Base-by-base conservation (phyloP, 495 filamentous ascomycete species). In the Eremomyces bilateralis region DNA sequence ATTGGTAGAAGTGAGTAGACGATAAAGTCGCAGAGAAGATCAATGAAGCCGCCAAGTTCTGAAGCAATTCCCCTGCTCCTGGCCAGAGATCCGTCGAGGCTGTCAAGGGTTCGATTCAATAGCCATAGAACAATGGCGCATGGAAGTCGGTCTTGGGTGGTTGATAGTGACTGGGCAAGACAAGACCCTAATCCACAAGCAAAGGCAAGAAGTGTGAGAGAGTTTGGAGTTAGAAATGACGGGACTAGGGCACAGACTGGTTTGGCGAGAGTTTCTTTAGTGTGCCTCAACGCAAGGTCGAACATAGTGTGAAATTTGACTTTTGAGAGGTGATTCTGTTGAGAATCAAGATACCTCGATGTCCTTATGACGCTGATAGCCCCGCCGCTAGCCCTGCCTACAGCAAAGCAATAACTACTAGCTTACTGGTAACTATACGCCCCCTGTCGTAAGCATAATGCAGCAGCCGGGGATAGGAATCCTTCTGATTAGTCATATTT, bases 1-100 rank as follows among this genome's bases (percentile, higher is more conserved):
- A 54, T 53, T 0, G 52, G 52, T 3, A 56, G 35, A 2, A 48
- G 16, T 0, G 52, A 50, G 38, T 56, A 56, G 15, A 54, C 27
- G 29, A 52, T 42, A 20, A 56, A 56, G 27, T 56, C 52, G 0
- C 40, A 34, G 1, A 53, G 38, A 3, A 55, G 42, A 24, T 55
- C 52, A 2, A 53, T 37, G 35, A 55, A 55, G 6, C 51, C 52
- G 15, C 52, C 52, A 0, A 55, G 32, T 13, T 53, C 46, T 6
- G 49, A 46, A 0, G 43, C 42, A 4, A 21, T 19, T 2, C 35
- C 38, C 5, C 49, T 41, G 4, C 42, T 33, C 0, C 52, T 48
- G 6, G 52, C 52, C 4, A 55, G 27, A 0, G 52, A 38, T 12
- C 52, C 52, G 31, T 55, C 52, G 4, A 53, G 36, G 33, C 52